Percentiles rank a stretch among this genome's conserved stretches.
phyloP scores from a whole-genome alignment of 768 basidiomycete species.

The Trametes cubensis region DNA sequence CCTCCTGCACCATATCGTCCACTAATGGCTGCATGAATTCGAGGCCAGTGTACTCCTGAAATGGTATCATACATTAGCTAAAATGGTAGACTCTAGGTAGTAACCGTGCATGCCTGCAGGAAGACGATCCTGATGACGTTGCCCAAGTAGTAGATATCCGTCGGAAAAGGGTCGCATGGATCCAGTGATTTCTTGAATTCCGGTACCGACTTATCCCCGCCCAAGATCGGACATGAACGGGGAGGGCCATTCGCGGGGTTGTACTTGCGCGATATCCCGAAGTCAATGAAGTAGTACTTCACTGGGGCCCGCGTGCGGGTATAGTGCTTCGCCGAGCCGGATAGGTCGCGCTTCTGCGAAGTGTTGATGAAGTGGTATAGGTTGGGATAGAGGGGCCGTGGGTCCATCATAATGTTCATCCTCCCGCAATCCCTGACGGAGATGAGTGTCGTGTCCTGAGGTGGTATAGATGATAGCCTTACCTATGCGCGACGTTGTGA shows the following conservation, averaged over 20 bases:
- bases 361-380: constrained; percentile 32
- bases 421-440: constrained; percentile 30
- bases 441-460: constrained; percentile 27
- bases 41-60: constrained; percentile 29
- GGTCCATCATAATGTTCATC: constrained; percentile 32
- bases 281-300: constrained; percentile 42
- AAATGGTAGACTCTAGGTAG: too few species aligned
- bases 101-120: background rate
- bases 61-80: too few species aligned
- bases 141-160: constrained; percentile 40
- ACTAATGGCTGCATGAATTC: constrained; percentile 38
- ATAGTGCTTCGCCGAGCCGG: constrained; percentile 28
- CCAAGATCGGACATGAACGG: constrained; percentile 35
- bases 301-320: constrained; percentile 35
- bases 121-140: constrained; percentile 31
- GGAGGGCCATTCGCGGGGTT: constrained; percentile 32
- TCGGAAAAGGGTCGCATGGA: constrained; percentile 37
- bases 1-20: constrained; percentile 37
- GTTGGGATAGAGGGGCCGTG: constrained; percentile 28
- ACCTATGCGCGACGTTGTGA: constrained; percentile 43
- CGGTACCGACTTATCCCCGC: constrained; percentile 45
- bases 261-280: constrained; percentile 39
- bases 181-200: constrained; percentile 31
- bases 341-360: constrained; percentile 32
- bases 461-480: constrained; percentile 24